Conservation (phyloP, 345 rosid species). For the Turritis glabra region DNA sequence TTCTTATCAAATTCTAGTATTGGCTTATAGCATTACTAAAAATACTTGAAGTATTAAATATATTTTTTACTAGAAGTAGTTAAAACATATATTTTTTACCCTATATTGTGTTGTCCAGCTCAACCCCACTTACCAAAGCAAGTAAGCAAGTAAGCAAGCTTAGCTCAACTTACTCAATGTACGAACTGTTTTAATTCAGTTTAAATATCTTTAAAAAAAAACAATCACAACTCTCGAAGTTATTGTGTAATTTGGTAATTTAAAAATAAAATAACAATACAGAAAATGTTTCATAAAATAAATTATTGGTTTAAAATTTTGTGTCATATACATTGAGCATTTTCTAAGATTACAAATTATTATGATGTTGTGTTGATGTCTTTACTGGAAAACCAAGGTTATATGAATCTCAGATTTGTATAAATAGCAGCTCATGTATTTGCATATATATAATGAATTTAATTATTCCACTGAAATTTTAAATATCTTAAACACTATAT, state of each 20-base stretch:
- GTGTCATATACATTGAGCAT: neutral
- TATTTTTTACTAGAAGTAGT: conserved; percentile 33
- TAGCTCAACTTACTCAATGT: neutral
- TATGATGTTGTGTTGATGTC: neutral
- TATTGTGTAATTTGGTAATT: neutral
- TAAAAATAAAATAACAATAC: neutral
- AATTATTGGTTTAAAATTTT: neutral
- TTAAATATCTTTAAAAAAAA: neutral
- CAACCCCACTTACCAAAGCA: conserved; percentile 29
- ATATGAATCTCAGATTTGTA: neutral
- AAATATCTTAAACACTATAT: neutral
- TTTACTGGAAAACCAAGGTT: neutral
- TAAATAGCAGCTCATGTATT: neutral
- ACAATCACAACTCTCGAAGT: neutral
- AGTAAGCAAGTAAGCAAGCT: conserved; percentile 7
- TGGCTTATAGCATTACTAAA: conserved; percentile 29
- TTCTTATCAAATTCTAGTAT: neutral
- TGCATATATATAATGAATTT: neutral
- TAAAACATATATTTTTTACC: conserved; percentile 22
- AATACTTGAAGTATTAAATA: conserved; percentile 19
- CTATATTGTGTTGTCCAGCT: conserved; percentile 36
- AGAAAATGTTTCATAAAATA: neutral
- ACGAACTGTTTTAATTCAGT: neutral
- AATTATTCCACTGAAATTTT: neutral
- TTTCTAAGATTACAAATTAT: neutral